Evolutionary conservation across 129 eudicot genomes (phyloP).

Genomic region (Artemisia tridentata): DNA sequence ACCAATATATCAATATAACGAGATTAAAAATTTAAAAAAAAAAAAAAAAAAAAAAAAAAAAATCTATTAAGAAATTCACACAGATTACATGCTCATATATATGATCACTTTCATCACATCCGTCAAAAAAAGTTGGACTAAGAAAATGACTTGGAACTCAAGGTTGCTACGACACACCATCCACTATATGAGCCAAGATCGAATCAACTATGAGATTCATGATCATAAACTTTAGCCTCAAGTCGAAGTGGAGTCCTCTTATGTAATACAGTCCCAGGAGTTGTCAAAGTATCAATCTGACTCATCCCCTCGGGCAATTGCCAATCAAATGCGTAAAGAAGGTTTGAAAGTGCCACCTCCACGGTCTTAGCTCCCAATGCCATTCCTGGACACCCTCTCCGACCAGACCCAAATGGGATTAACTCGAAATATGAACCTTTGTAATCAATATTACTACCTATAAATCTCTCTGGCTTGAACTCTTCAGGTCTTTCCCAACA

Average conservation of each 20-base stretch:
- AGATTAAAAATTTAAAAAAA: too few relatives aligned
- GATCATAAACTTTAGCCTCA: slow-evolving; percentile 18
- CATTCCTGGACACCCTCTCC: slow-evolving; percentile 41
- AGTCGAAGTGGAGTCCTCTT: slow-evolving; percentile 34
- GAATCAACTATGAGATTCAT: not conserved
- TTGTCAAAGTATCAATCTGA: slow-evolving; percentile 35
- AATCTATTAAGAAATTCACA: too few relatives aligned
- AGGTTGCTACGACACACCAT: not conserved
- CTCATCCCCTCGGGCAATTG: slow-evolving; percentile 19
- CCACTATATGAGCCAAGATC: not conserved
- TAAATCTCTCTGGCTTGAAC: slow-evolving; percentile 40
- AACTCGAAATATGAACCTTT: slow-evolving; percentile 36
- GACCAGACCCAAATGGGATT: slow-evolving; percentile 45
- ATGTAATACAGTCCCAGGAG: slow-evolving; percentile 27
- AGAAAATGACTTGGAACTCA: not conserved
- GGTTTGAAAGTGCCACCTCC: slow-evolving; percentile 35
- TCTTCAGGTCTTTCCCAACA: slow-evolving; percentile 38
- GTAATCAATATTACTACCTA: slow-evolving; percentile 29
- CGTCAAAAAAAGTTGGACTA: too few relatives aligned
- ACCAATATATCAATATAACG: too few relatives aligned
- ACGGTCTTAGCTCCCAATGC: slow-evolving; percentile 28
- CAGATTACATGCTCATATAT: too few relatives aligned
- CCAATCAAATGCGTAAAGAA: slow-evolving; percentile 40
- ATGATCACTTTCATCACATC: too few relatives aligned
- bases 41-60: too few relatives aligned